Percentiles rank a stretch among this genome's conserved stretches.
These are phyloP conservation scores for Leccinum solheimii DNA, from an alignment of 1,284 basidiomycete genomes.

Conservation along the genomic window DNA sequence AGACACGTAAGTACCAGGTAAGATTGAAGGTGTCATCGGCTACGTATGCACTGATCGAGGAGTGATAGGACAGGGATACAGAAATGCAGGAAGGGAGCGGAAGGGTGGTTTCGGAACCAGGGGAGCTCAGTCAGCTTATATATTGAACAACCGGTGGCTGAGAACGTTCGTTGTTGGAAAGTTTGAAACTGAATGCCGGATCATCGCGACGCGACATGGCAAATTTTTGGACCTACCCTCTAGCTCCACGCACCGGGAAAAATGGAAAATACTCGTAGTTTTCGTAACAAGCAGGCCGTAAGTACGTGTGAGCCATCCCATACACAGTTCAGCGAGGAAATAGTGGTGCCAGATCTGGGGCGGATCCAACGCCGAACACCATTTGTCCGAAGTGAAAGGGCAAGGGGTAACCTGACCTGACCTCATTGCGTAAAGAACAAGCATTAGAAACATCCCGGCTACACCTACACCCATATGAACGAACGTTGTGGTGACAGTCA, in stretches of 20 bases:
- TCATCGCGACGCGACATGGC: not conserved
- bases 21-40: slow-evolving; percentile 22
- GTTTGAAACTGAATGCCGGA: slow-evolving; percentile 9
- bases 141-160: slow-evolving; percentile 31
- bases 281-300: slow-evolving; percentile 15
- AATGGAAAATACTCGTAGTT: slow-evolving; percentile 9
- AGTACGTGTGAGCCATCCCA: slow-evolving; percentile 6
- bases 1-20: slow-evolving; percentile 28
- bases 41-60: slow-evolving; percentile 1
- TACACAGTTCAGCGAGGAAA: not conserved
- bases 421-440: not conserved
- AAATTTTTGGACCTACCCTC: not conserved
- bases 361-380: not conserved
- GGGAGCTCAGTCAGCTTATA: slow-evolving; percentile 20
- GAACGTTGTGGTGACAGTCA: not conserved
- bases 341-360: not conserved
- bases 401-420: not conserved
- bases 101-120: not conserved
- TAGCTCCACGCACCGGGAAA: slow-evolving; percentile 4
- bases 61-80: not conserved
- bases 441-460: not conserved
- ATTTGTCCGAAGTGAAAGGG: not conserved
- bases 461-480: not conserved
- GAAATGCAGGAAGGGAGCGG: not conserved
- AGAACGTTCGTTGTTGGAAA: slow-evolving; percentile 13